Evolutionary conservation across 371 early-diverging fungal genomes (phyloP).

Genomic region (Lichtheimia ornata): DNA sequence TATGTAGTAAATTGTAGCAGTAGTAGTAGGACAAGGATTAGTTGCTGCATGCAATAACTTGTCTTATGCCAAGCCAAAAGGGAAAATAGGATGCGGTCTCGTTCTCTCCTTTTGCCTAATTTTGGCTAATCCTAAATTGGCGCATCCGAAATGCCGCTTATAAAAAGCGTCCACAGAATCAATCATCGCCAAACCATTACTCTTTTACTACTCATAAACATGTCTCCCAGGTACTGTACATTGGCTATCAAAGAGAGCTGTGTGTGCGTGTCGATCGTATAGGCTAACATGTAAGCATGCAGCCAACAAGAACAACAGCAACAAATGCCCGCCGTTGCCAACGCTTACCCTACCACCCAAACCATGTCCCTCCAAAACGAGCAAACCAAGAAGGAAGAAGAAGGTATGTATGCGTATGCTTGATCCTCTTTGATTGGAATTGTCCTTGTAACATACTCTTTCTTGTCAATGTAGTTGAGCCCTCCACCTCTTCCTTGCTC

Average conservation of each 20-base stretch:
- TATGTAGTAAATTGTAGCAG: no score
- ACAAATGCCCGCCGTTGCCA: slow-evolving; percentile 3
- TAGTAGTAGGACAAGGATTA: no score
- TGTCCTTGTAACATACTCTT: background rate
- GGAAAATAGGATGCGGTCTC: no score
- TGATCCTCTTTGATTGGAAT: background rate
- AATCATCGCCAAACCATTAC: background rate
- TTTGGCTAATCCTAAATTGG: no score
- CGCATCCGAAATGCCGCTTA: no score
- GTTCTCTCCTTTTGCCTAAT: no score
- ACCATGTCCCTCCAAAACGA: slow-evolving; percentile 11
- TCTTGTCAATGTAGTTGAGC: slow-evolving; percentile 1
- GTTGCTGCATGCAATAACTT: no score
- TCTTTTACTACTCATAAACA: background rate
- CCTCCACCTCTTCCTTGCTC: slow-evolving; percentile 14
- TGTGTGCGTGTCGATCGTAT: background rate
- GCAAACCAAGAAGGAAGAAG: slow-evolving; percentile 12
- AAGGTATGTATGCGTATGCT: slow-evolving; percentile 7
- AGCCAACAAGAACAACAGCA: slow-evolving; percentile 13
- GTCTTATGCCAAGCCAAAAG: no score
- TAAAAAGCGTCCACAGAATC: no score
- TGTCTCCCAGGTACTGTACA: slow-evolving; percentile 4
- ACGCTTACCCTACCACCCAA: slow-evolving; percentile 15
- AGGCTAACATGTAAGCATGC: background rate
- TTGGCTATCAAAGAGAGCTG: background rate